Evolutionary conservation across 148 eudicot genomes (phyloP), one percentile per base, ranked within the genome.

Genomic region (Rhododendron ovatum): DNA sequence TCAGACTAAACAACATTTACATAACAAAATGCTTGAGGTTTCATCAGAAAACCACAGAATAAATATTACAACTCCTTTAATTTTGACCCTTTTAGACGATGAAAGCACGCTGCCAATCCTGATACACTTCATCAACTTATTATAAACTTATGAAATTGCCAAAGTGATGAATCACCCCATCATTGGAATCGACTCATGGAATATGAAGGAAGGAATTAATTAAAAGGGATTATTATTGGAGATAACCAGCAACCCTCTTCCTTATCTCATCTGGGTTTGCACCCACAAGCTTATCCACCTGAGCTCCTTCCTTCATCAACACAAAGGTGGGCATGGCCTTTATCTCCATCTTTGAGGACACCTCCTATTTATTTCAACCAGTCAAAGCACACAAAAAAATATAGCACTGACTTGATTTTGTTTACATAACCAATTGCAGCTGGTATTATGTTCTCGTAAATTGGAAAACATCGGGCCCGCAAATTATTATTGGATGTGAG

Each of bases 261-360:
- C n/a, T 43, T 3, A 88, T 47, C 65, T 53, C 88, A 37, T 73
- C 55, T 71, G 83, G 85, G 37, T 88, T 90, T 22, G 89, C 87
- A 10, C 92, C 90, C 83, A 88, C 90, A 83, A 90, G 74, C 86
- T 53, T 87, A 69, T 90, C 92, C 65, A 78, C 76, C 41, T 73
- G 35, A 14, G 59, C 47, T 85, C 87, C 92, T 79, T 87, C 69
- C 81, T n/a, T 87, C 87, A 90, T 85, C 88, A 90, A 17, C 85
- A 89, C 33, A 85, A 89, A 90, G 24, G 89, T 90, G 35, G 90
- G 92, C 90, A 90, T 89, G 43, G 89, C 89, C 80, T 90, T 90
- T 45, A 90, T 53, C 75, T 82, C 89, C 89, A 90, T 83, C 87
- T 85, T 83, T 69, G 83, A 83, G 18, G 89, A 88, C 33, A 87